Conservation (phyloP, 257 asterid genomes). For the Voacanga thouarsii region DNA sequence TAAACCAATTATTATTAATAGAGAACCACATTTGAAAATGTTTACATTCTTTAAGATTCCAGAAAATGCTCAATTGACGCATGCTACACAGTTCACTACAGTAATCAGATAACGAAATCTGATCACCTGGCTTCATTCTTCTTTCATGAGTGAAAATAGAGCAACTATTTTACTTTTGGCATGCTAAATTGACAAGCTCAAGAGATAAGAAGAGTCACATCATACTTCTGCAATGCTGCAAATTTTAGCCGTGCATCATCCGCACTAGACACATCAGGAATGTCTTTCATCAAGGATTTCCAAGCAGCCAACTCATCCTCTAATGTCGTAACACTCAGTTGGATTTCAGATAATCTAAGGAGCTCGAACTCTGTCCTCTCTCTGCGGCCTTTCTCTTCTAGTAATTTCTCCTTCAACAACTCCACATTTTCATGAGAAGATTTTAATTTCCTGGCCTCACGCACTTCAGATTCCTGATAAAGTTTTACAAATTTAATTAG, state of each 20-base stretch:
- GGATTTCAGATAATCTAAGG: constrained; percentile 52
- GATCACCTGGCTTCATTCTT: background rate
- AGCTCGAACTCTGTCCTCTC: constrained; percentile 87
- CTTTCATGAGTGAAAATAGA: background rate
- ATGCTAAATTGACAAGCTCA: background rate
- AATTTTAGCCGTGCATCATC: constrained; percentile 66
- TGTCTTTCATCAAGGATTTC: constrained; percentile 70
- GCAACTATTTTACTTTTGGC: background rate
- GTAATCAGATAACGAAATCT: constrained; percentile 1
- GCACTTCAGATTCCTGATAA: constrained; percentile 86
- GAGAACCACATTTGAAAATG: background rate
- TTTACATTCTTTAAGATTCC: background rate
- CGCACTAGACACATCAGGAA: constrained; percentile 83
- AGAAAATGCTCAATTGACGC: background rate
- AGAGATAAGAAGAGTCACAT: constrained; percentile 13
- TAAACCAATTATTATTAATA: background rate
- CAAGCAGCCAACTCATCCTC: constrained; percentile 80
- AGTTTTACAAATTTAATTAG: constrained; percentile 15
- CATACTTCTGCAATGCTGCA: constrained; percentile 81
- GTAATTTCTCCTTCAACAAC: constrained; percentile 78
- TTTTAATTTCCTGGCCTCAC: constrained; percentile 77
- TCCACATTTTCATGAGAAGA: constrained; percentile 68
- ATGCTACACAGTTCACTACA: background rate
- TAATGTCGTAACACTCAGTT: constrained; percentile 47
- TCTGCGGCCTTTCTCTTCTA: constrained; percentile 75